Base-by-base conservation (phyloP, 1,284 basidiomycete species). In the Golubevia pallescens region DNA sequence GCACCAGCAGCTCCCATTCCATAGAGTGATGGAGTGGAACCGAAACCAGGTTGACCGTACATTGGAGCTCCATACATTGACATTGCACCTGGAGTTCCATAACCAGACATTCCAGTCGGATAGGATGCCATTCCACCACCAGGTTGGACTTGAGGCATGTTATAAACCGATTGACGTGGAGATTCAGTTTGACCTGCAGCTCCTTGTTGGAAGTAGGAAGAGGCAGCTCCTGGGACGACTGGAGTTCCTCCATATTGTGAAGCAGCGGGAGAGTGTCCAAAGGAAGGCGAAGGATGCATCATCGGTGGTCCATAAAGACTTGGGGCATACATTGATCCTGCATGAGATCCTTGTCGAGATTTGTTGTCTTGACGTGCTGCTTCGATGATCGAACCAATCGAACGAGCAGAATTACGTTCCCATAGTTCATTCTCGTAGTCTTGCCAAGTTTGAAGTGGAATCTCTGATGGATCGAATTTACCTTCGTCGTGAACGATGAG, bases 401-500 rank as follows among this genome's bases (percentile, higher is more conserved):
- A 74, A 32, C 67, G 67, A 7, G 68, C 74, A 63, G 71, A 77
- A 57, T 76, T 74, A 60, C 75, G 65, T 57, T 80, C 79, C 74
- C 77, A 79, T 19, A 38, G 34, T 10, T 38, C 34, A 10, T 38
- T 38, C 86, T 89, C 94, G 82, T 97, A 97, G 74, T 97, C 94
- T 70, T 91, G 93, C 96, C 96, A 97, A 1, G 93, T 93, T 88
- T 97, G 97, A 74, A 97, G 89, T 13, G 96, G 96, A 77, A 98
- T 97, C 16, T 90, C 89, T 32, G 91, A 89, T 20, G 94, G 93
- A 87, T 97, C 95, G 67, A 97, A 99, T 86, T 94, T 95, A 85
- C 95, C 96, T 86, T 98, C 95, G 77, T 98, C 95, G 60, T 76
- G 53, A 2, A 56, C 54, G 54, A 56, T 56, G 20, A 56, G 54